Evolutionary conservation across 2,329 filamentous ascomycete species (phyloP), one percentile per base, ranked within the genome.

Genomic region (Penicillium sp.): DNA sequence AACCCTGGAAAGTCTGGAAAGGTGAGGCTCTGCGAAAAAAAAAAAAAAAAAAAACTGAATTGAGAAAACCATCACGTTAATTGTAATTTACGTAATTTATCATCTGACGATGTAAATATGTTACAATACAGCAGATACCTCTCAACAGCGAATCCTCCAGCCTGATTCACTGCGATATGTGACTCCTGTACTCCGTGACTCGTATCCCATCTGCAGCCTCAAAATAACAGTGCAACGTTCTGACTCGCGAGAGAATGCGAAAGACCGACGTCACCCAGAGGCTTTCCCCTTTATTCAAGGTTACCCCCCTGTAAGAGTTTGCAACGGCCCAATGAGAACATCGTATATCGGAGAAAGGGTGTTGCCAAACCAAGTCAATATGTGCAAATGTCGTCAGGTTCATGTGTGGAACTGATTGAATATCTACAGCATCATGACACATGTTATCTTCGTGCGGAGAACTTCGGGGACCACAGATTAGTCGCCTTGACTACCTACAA

Each of bases 331-430:
- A 47, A 51, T 51, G 11, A 27, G 18, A 47, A 23, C 14, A 26
- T 32, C 36, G 14, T 39, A 7, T 39, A 19, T 18, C 30, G 3
- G 18, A 34, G 2, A 14, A 36, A 47, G 35, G 35, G 7, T 52
- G 46, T 44, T 43, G 39, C 51, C 51, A 44, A 50, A 53, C 51
- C 8, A 8, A 53, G 51, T 50, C 34, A 50, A 53, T 39, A 53
- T 53, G 19, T 50, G 46, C 51, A 14, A 50, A 26, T 47, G 40
- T 38, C 26, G 38, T 49, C 45, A 27, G 26, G 27, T 34, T 41
- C 35, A 23, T 26, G n/a, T 40, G 6, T n/a, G n/a, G n/a, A n/a
- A n/a, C n/a, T n/a, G n/a, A n/a, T n/a, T n/a, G 32, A 5, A 4
- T 19, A 9, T 16, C 3, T 7, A 7, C 36, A 5, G 23, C 23